Percentiles rank a stretch among this genome's conserved stretches.
phyloP scores from a whole-genome alignment of 345 rosid species.

The Lepidium aucheri region DNA sequence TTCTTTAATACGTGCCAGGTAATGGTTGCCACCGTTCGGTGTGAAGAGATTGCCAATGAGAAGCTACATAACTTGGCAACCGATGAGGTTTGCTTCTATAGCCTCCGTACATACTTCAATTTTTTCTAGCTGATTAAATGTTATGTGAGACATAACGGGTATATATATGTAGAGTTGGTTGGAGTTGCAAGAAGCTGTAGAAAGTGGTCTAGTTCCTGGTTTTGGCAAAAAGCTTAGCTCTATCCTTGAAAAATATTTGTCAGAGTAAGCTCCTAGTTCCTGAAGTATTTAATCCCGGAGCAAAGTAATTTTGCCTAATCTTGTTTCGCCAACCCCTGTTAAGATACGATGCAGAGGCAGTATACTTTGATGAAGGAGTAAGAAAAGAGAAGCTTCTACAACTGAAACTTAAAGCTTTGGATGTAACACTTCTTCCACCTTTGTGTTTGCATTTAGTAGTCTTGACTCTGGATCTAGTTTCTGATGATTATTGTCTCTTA shows the following conservation, averaged over 20 bases:
- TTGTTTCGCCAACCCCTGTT: conserved; percentile 9
- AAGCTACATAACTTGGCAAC: conserved; percentile 38
- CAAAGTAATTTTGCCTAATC: conserved; percentile 1
- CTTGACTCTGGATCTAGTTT: background rate
- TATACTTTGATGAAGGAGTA: conserved; percentile 71
- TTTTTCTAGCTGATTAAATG: background rate
- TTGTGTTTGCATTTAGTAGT: background rate
- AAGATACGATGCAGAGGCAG: conserved; percentile 60
- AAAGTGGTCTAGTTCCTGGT: conserved; percentile 44
- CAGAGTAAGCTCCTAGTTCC: conserved; percentile 42
- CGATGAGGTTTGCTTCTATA: conserved; percentile 44
- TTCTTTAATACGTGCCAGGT: conserved; percentile 38
- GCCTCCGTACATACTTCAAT: background rate
- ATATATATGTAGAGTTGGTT: conserved; percentile 49
- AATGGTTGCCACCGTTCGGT: conserved; percentile 92
- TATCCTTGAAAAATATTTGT: conserved; percentile 46
- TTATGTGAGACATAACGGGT: background rate
- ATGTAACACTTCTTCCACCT: conserved; percentile 35
- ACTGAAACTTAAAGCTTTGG: conserved; percentile 53
- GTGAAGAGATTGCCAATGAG: conserved; percentile 81
- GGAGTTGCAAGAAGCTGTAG: conserved; percentile 53
- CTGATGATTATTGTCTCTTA: conserved; percentile 5
- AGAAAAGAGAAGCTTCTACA: conserved; percentile 48
- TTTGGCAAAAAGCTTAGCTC: conserved; percentile 69
- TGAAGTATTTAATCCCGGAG: background rate